A percentile compares a stretch with the other conserved stretches of the same genome.
These are phyloP conservation scores for Solanum bukasovii DNA, from an alignment of 257 asterid species.

Conservation along the genomic window DNA sequence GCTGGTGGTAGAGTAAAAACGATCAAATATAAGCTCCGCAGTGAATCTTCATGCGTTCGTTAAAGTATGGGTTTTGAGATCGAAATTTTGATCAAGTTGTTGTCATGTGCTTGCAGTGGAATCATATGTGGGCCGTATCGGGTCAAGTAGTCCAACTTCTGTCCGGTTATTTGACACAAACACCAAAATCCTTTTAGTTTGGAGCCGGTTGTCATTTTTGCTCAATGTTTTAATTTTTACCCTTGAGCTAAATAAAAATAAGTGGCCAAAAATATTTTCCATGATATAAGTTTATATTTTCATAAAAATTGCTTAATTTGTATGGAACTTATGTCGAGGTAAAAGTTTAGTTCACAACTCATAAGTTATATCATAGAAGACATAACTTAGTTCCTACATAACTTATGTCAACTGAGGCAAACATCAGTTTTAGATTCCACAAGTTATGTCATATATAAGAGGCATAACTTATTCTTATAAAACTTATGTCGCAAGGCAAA, in stretches of 20 bases:
- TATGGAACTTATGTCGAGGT: background rate
- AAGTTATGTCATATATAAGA: background rate
- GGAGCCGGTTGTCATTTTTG: background rate
- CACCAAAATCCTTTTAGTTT: too few relatives aligned
- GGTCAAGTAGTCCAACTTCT: background rate
- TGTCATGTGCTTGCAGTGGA: background rate
- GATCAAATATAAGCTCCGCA: background rate
- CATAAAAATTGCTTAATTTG: background rate
- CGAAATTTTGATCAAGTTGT: background rate
- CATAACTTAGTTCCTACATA: background rate
- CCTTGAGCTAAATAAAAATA: background rate
- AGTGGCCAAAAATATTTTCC: background rate
- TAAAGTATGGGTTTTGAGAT: background rate
- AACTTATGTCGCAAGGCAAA: background rate
- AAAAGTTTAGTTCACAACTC: background rate
- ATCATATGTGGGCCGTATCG: background rate
- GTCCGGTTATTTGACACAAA: background rate
- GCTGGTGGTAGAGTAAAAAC: background rate
- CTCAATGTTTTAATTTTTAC: too few relatives aligned
- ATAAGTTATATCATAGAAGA: background rate
- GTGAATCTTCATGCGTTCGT: background rate
- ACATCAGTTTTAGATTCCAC: rapidly evolving
- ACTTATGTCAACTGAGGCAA: background rate
- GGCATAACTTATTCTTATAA: background rate
- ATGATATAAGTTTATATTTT: background rate